These are phyloP conservation scores for Bonia amplexicaulis DNA, from an alignment of 176 grass and related monocot species.

Conservation along the genomic window DNA sequence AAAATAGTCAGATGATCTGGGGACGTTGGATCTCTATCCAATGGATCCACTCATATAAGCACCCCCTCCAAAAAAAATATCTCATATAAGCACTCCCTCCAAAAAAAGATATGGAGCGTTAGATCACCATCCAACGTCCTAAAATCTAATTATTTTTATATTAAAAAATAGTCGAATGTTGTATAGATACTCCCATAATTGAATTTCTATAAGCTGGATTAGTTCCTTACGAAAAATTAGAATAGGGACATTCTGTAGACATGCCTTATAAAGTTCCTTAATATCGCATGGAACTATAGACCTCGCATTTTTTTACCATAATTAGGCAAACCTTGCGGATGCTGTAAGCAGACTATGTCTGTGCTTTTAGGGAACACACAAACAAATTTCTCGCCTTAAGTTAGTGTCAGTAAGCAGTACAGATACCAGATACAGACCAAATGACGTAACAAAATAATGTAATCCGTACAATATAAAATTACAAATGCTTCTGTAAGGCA, in stretches of 20 bases:
- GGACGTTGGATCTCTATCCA: too few relatives aligned
- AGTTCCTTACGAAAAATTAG: neutral
- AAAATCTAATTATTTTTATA: too few relatives aligned
- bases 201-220: neutral
- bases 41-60: too few relatives aligned
- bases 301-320: conserved; percentile 4
- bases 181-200: too few relatives aligned
- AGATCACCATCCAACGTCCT: too few relatives aligned
- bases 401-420: neutral
- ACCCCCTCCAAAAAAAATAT: too few relatives aligned
- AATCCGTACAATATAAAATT: conserved; percentile 3
- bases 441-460: neutral
- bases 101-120: too few relatives aligned
- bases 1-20: too few relatives aligned
- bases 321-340: conserved; percentile 15
- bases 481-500: conserved; percentile 17
- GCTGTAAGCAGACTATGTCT: neutral
- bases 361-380: neutral
- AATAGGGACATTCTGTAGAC: neutral
- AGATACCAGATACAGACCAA: conserved; percentile 6
- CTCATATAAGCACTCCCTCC: too few relatives aligned
- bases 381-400: neutral
- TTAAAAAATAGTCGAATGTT: too few relatives aligned
- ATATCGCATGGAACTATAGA: conserved; percentile 25
- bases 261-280: neutral